phyloP scores from a whole-genome alignment of 768 basidiomycete genomes.

The Lentinula boryana region DNA sequence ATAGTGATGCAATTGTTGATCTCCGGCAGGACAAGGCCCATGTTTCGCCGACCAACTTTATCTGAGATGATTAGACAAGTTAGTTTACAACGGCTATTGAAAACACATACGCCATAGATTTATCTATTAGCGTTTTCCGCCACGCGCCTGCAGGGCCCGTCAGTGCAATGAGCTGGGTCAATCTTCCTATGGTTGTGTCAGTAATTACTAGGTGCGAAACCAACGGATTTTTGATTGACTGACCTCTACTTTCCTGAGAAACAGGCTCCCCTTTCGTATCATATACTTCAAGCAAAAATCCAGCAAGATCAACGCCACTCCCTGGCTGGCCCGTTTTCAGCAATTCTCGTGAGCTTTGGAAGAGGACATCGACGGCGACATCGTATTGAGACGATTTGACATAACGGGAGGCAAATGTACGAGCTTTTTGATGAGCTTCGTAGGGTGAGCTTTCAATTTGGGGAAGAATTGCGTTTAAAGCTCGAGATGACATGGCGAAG shows the following conservation, averaged over 20 bases:
- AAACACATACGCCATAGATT: constrained; percentile 65
- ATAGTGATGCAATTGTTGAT: constrained; percentile 84
- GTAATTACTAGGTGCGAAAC: neutral
- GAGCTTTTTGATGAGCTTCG: constrained; percentile 94
- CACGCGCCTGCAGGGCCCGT: constrained; percentile 75
- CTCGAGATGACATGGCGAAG: constrained; percentile 45
- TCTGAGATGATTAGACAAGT: neutral
- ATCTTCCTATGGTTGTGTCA: constrained; percentile 47
- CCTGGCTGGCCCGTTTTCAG: constrained; percentile 86
- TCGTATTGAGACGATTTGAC: constrained; percentile 75
- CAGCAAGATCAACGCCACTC: constrained; percentile 81
- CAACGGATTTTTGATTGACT: constrained; percentile 17
- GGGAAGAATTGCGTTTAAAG: constrained; percentile 71
- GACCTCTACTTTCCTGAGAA: constrained; percentile 78
- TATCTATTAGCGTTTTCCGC: constrained; percentile 88
- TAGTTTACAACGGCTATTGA: constrained; percentile 7
- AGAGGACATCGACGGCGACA: constrained; percentile 89
- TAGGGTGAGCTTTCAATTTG: constrained; percentile 73
- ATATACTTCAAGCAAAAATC: constrained; percentile 81
- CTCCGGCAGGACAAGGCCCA: constrained; percentile 79
- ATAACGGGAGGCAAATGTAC: constrained; percentile 90
- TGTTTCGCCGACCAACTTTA: constrained; percentile 81
- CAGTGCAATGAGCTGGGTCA: constrained; percentile 90
- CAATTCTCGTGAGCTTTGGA: constrained; percentile 83
- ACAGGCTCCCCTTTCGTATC: constrained; percentile 67